Conservation (phyloP, 805 yeast genomes). For the Saccharomycopsis fibuligera region DNA sequence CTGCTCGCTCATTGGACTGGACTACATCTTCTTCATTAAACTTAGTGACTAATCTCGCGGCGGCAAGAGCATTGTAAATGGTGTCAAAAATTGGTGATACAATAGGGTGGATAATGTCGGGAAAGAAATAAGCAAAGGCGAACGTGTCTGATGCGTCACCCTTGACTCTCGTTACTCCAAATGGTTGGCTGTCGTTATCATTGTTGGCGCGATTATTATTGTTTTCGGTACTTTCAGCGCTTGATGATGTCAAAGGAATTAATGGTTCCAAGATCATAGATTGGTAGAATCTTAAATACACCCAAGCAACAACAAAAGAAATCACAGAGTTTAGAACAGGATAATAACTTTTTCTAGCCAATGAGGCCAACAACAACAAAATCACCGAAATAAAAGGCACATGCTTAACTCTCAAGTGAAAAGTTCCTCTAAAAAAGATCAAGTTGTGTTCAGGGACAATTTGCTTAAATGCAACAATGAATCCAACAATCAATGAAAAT, state of each 20-base stretch:
- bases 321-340: conserved; percentile 19
- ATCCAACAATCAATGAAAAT: conserved; percentile 49
- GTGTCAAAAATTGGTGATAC: conserved; percentile 46
- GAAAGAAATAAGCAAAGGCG: conserved; percentile 79
- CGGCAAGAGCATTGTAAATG: conserved; percentile 33
- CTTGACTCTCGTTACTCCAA: conserved; percentile 33
- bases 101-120: conserved; percentile 47
- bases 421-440: conserved; percentile 39
- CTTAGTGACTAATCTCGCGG: conserved; percentile 47
- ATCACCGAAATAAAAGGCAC: conserved; percentile 45
- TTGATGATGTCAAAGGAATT: conserved; percentile 39
- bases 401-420: conserved; percentile 54
- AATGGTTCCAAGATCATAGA: conserved; percentile 45
- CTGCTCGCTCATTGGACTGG: conserved; percentile 66
- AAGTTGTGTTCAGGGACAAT: conserved; percentile 56
- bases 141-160: conserved; percentile 94
- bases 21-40: conserved; percentile 67
- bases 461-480: conserved; percentile 61
- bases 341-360: conserved; percentile 19
- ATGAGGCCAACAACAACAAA: conserved; percentile 27
- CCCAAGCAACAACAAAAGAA: conserved; percentile 66
- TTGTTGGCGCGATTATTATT: conserved; percentile 12
- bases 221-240: neutral
- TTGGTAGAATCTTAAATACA: conserved; percentile 74
- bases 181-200: conserved; percentile 20